These are phyloP conservation scores for Aspergillus glaucus DNA, from an alignment of 2,329 filamentous ascomycete species.

Conservation along the genomic window DNA sequence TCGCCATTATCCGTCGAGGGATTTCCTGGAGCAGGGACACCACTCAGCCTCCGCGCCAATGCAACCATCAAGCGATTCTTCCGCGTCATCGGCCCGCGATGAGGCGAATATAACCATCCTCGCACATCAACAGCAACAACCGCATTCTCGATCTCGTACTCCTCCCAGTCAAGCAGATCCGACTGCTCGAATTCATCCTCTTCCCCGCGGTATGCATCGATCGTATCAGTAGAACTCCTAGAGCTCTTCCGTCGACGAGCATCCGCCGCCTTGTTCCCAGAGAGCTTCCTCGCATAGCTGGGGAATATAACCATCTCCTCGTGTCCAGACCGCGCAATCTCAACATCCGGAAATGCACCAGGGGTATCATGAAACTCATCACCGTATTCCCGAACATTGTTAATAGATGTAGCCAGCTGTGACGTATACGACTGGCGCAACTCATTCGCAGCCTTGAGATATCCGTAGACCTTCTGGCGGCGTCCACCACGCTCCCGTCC, in stretches of 20 bases:
- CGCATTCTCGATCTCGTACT: conserved; percentile 72
- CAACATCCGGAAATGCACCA: conserved; percentile 74
- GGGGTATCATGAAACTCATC: conserved; percentile 54
- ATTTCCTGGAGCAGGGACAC: conserved; percentile 63
- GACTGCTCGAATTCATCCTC: conserved; percentile 54
- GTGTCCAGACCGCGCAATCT: conserved; percentile 70
- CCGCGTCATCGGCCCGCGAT: conserved; percentile 74
- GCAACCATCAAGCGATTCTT: conserved; percentile 83
- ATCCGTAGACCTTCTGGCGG: conserved; percentile 69
- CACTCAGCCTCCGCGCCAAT: conserved; percentile 78
- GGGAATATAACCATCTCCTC: conserved; percentile 95
- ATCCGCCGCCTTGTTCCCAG: conserved; percentile 38
- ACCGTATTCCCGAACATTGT: conserved; percentile 35
- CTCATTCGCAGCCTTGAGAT: conserved; percentile 66
- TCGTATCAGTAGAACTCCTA: conserved; percentile 24
- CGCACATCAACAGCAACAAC: conserved; percentile 90
- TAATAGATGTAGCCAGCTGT: conserved; percentile 42
- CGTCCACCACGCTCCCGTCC: conserved; percentile 59
- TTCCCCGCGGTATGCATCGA: conserved; percentile 37
- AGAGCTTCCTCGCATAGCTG: conserved; percentile 76
- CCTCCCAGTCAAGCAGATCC: conserved; percentile 72
- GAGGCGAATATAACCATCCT: conserved; percentile 90
- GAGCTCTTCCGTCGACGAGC: conserved; percentile 11
- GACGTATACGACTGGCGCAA: conserved; percentile 61
- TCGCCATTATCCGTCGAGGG: conserved; percentile 22